Base-by-base conservation (phyloP, 2,329 filamentous ascomycete species). In the Endoconidiophora polonica region DNA sequence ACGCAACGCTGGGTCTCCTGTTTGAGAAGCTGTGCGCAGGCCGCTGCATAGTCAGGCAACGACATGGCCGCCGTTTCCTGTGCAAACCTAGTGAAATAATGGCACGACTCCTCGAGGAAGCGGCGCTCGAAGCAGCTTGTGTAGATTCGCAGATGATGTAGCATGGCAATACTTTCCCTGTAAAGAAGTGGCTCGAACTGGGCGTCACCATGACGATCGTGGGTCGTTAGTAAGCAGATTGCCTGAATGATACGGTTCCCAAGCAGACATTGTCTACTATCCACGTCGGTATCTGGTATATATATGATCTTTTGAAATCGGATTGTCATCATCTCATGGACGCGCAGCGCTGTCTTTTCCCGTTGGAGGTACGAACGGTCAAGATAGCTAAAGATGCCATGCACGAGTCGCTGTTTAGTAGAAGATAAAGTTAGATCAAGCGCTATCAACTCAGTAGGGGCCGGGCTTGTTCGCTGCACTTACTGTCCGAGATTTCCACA, bases 351-450 rank as follows among this genome's bases (percentile, higher is more conserved):
- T 20, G 81, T 77, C 56, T 81, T 79, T 43, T 80, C 79, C 52
- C 82, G 80, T 2, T 94, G 69, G 5, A 98, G 72, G 60, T 87
- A 95, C 2, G 87, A 85, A 55, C 91, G 80, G 62, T 98, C 90
- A 56, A 98, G 74, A 60, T 88, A 98, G 66, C 87, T 94, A 65
- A 95, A 96, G 38, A 93, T 83, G 55, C 84, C 90, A 45, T 87
- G 78, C 48, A 98, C 76, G 12, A 81, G 79, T 56, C 79, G 75
- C 79, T 87, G 36, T 41, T 24, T 33, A 16, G 2, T 4, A 26
- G 54, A 45, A 56, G 37, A 54, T 42, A 33, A 39, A 45, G 33
- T 24, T 18, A 41, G 20, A 7, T 24, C 4, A 33, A 14, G 2
- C 22, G 48, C 7, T 33, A 33, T 33, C 16, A 18, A 18, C 16